Base-by-base conservation (phyloP, 495 filamentous ascomycete species). In the Astrothelium subdiscretum region DNA sequence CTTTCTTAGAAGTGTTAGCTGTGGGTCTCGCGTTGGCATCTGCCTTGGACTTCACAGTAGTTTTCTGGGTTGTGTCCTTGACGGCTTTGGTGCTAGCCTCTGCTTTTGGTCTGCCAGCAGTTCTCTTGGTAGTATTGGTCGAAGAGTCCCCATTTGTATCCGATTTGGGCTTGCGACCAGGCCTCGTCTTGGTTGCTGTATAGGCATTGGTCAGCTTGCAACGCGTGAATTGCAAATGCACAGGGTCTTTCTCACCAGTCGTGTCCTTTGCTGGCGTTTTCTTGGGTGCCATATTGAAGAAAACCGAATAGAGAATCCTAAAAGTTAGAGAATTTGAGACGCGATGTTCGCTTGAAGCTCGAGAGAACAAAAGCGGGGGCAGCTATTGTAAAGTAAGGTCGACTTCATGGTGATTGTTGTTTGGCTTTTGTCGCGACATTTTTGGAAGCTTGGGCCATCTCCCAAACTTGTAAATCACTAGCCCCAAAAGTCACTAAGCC, bases 1-100 rank as follows among this genome's bases (percentile, higher is more conserved):
- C 59, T 26, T 58, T 65, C 42, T 61, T 60, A 8, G 62, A 58
- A 5, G 62, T 42, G 32, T 63, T 42, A 31, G 29, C 58, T n/a
- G 31, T 18, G 58, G 12, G 11, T 61, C 11, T 40, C 31, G 35
- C 8, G 35, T 38, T 20, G 26, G 62, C n/a, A n/a, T n/a, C n/a
- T n/a, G n/a, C n/a, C n/a, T n/a, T n/a, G n/a, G n/a, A n/a, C n/a
- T n/a, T n/a, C n/a, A n/a, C n/a, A n/a, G n/a, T 58, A 32, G 59
- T 57, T 26, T 60, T 61, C 63, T 65, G 61, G 4, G 63, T 35
- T 12, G 35, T 61, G 15, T 38, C 15, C 35, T 38, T 38, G 1
- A 27, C 57, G 29, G 31, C 60, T 48, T 63, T 64, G 20, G 32
- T 27, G 35, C 26, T 27, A 24, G 32, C 59, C 59, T n/a, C 35